Evolutionary conservation across 2,329 filamentous ascomycete species (phyloP).

Genomic region (Bretziella fagacearum): DNA sequence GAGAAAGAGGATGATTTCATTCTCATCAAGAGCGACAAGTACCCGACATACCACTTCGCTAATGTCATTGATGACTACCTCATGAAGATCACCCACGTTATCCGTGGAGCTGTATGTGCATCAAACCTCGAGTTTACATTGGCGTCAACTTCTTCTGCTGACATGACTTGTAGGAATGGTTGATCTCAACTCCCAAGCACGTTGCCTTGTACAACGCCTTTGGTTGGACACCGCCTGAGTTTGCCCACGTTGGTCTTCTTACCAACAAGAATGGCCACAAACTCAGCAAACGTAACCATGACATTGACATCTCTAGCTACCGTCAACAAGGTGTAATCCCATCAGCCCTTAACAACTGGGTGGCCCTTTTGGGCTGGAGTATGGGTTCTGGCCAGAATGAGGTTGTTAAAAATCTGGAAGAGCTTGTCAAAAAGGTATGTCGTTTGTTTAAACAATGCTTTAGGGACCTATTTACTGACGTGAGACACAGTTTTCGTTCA

Average conservation of each 20-base stretch:
- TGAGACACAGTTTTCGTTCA: constrained; percentile 50
- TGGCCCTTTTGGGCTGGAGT: constrained; percentile 71
- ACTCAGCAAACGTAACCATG: constrained; percentile 64
- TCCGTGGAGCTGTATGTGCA: constrained; percentile 56
- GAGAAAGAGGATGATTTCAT: constrained; percentile 62
- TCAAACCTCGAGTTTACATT: neutral
- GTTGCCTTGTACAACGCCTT: constrained; percentile 59
- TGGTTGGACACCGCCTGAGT: constrained; percentile 54
- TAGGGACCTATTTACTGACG: constrained; percentile 19
- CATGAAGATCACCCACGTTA: constrained; percentile 92
- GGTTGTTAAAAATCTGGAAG: constrained; percentile 54
- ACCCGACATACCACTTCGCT: constrained; percentile 90
- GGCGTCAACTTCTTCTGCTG: neutral
- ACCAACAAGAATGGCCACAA: constrained; percentile 54
- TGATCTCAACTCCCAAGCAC: constrained; percentile 73
- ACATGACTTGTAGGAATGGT: constrained; percentile 54
- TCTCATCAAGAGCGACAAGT: constrained; percentile 76
- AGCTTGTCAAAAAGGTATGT: constrained; percentile 52
- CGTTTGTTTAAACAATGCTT: neutral
- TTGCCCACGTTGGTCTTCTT: constrained; percentile 65
- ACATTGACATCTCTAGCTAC: constrained; percentile 35
- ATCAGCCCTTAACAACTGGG: constrained; percentile 53
- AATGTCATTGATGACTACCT: constrained; percentile 93
- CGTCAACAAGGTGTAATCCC: constrained; percentile 30
- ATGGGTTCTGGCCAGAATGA: constrained; percentile 34